Evolutionary conservation across 345 rosid species (phyloP).

Genomic region (Eutrema yunnanense): DNA sequence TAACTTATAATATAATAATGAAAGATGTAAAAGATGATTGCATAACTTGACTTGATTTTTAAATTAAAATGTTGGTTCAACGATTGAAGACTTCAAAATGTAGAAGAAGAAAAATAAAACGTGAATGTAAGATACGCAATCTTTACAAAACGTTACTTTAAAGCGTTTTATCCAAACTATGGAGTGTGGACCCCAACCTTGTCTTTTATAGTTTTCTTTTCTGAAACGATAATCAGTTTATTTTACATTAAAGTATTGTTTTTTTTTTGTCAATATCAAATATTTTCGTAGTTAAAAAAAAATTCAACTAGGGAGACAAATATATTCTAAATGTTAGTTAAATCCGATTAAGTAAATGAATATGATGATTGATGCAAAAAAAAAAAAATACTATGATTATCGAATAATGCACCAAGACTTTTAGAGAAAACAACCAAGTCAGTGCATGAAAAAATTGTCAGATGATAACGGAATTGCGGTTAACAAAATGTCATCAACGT

Average conservation of each 20-base stretch:
- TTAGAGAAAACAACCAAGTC: neutral
- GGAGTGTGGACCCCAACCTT: neutral
- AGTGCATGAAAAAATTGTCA: neutral
- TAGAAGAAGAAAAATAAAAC: neutral
- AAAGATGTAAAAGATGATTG: neutral
- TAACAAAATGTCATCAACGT: too few relatives aligned
- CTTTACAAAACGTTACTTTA: constrained; percentile 1
- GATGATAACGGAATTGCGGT: too few relatives aligned
- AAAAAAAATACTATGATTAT: neutral
- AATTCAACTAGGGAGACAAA: neutral
- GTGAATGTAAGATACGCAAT: constrained; percentile 5
- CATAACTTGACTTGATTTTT: neutral
- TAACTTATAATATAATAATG: neutral
- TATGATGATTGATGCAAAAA: neutral
- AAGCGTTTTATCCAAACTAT: constrained; percentile 7
- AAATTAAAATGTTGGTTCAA: neutral
- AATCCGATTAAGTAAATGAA: too few relatives aligned
- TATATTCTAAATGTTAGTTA: too few relatives aligned
- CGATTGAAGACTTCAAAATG: neutral
- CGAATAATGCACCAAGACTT: neutral
- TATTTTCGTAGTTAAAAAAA: neutral
- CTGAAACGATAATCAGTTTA: neutral
- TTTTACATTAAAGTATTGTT: neutral
- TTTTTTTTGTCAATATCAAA: neutral
- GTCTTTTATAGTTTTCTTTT: neutral